Percentiles rank a stretch among this genome's conserved stretches.
Conservation (phyloP, 768 basidiomycete species). For the Suillus subluteus region DNA sequence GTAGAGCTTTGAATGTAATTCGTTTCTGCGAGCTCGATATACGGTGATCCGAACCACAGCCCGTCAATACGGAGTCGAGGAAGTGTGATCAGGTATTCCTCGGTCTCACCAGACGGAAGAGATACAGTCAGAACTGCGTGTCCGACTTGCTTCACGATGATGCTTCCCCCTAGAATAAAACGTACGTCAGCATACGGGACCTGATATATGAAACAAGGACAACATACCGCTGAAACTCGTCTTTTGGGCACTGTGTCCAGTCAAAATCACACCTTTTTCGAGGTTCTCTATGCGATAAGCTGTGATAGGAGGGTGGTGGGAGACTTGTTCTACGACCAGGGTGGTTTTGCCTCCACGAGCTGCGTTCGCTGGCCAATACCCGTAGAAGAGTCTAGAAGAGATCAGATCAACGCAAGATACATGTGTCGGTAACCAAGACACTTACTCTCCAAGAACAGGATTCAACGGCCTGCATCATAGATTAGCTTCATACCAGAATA, state of each 20-base stretch:
- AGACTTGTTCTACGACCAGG: constrained; percentile 93
- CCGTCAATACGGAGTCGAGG: constrained; percentile 93
- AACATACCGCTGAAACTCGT: constrained; percentile 81
- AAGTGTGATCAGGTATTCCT: constrained; percentile 88
- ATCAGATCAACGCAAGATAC: neutral
- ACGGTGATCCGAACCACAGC: constrained; percentile 88
- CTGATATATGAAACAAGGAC: neutral
- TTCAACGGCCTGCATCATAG: constrained; percentile 76
- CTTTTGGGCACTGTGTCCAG: constrained; percentile 94
- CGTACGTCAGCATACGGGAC: constrained; percentile 7
- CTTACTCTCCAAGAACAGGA: constrained; percentile 91
- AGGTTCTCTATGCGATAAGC: constrained; percentile 88
- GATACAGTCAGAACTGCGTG: constrained; percentile 83
- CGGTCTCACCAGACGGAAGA: constrained; percentile 55
- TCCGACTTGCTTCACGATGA: constrained; percentile 93
- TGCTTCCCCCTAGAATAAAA: constrained; percentile 54
- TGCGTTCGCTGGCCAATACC: constrained; percentile 75
- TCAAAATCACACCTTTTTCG: constrained; percentile 71
- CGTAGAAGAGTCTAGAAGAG: constrained; percentile 74
- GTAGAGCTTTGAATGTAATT: constrained; percentile 76
- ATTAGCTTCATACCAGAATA: constrained; percentile 9
- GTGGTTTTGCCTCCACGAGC: constrained; percentile 77
- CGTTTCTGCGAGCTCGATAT: constrained; percentile 87
- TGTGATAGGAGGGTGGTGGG: constrained; percentile 91
- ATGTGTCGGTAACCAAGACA: neutral